Conservation (phyloP, 768 basidiomycete species). For the Serendipita indica region DNA sequence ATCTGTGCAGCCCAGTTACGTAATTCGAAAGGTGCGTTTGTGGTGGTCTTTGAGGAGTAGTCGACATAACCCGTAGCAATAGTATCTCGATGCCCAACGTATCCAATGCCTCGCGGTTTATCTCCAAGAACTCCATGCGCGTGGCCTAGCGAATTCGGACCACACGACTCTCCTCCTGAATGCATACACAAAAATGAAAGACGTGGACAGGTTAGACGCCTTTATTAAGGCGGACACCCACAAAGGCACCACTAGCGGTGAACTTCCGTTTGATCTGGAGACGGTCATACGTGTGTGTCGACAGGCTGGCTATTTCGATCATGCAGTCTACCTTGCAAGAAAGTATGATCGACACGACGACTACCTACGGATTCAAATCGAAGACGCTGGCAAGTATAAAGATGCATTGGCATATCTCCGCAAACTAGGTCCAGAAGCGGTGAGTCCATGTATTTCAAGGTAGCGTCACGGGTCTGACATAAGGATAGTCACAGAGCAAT, state of each 20-base stretch:
- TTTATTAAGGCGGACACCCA: constrained; percentile 84
- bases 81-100: constrained; percentile 95
- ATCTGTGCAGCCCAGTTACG: constrained; percentile 81
- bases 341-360: constrained; percentile 88
- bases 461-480: background rate
- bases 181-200: constrained; percentile 93
- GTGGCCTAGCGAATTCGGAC: constrained; percentile 84
- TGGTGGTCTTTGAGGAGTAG: background rate
- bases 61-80: constrained; percentile 12
- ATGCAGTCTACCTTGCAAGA: constrained; percentile 84
- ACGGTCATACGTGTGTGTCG: constrained; percentile 94
- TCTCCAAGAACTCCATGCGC: constrained; percentile 83
- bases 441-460: constrained; percentile 28
- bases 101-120: constrained; percentile 93
- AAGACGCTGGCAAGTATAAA: constrained; percentile 68
- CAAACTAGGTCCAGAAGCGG: constrained; percentile 60
- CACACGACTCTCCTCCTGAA: constrained; percentile 95
- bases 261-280: constrained; percentile 90
- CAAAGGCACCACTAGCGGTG: constrained; percentile 33
- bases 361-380: constrained; percentile 84
- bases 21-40: constrained; percentile 73
- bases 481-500: constrained; percentile 64
- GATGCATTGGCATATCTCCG: constrained; percentile 76
- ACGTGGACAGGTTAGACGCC: constrained; percentile 69
- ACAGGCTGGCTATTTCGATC: constrained; percentile 91